A percentile compares a stretch with the other conserved stretches of the same genome.
Evolutionary conservation across 371 early-diverging fungal genomes (phyloP).

Genomic region (Syncephalastrum sp.): DNA sequence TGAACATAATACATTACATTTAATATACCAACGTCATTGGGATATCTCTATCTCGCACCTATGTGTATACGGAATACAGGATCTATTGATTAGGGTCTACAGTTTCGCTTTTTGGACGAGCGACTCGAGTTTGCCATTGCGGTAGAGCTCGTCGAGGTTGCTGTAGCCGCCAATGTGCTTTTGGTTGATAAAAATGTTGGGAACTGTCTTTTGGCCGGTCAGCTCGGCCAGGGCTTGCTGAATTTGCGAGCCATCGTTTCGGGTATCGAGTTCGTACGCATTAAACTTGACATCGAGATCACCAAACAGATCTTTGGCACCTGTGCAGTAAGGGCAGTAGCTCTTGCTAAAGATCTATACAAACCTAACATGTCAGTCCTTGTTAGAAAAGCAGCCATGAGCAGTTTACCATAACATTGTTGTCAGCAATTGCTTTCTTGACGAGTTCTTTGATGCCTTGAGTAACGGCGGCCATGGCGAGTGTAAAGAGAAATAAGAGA

Average conservation of each 20-base stretch:
- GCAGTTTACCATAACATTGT: conserved; percentile 35
- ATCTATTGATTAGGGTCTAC: background rate
- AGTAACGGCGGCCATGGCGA: conserved; percentile 14
- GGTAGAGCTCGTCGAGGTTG: conserved; percentile 57
- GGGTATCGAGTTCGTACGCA: conserved; percentile 62
- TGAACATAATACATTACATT: no score
- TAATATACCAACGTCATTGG: no score
- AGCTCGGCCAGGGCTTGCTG: conserved; percentile 68
- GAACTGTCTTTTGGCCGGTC: conserved; percentile 86
- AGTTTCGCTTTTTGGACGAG: conserved; percentile 43
- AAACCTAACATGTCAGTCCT: background rate
- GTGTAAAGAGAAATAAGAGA: background rate
- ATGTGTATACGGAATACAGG: background rate
- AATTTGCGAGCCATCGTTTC: conserved; percentile 70
- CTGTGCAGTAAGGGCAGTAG: conserved; percentile 82
- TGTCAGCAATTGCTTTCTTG: conserved; percentile 42
- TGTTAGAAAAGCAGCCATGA: background rate
- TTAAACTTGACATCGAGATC: conserved; percentile 47
- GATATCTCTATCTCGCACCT: no score
- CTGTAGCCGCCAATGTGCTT: conserved; percentile 88
- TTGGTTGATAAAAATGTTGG: conserved; percentile 84
- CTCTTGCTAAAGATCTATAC: conserved; percentile 78
- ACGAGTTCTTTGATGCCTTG: conserved; percentile 34
- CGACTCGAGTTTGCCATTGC: conserved; percentile 54
- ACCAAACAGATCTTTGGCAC: conserved; percentile 68